phyloP scores from a whole-genome alignment of 306 rosid species.

The Mimosa bimucronata region DNA sequence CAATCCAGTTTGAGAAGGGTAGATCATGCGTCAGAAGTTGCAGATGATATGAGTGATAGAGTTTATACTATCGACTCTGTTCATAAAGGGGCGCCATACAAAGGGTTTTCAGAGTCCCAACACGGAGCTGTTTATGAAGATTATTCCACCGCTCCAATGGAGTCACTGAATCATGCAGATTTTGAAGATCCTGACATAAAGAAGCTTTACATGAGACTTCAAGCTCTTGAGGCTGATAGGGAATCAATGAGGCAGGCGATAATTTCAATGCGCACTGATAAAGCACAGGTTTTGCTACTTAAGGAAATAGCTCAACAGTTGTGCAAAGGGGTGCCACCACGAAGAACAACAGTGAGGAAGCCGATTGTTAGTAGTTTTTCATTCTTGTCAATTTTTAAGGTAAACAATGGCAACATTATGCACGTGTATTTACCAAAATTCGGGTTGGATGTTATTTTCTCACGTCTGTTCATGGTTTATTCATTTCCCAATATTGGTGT shows the following conservation, averaged over 20 bases:
- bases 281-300: slow-evolving; percentile 82
- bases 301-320: slow-evolving; percentile 97
- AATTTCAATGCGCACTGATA: slow-evolving; percentile 89
- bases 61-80: slow-evolving; percentile 88
- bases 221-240: slow-evolving; percentile 96
- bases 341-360: slow-evolving; percentile 56
- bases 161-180: slow-evolving; percentile 47
- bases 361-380: slow-evolving; percentile 52
- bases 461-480: not conserved
- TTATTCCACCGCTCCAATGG: slow-evolving; percentile 56
- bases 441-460: not conserved
- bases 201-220: slow-evolving; percentile 93
- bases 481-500: no score
- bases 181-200: slow-evolving; percentile 69
- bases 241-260: slow-evolving; percentile 98
- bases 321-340: slow-evolving; percentile 73
- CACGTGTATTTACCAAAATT: not conserved
- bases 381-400: slow-evolving; percentile 71
- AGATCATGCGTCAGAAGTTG: slow-evolving; percentile 74
- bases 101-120: slow-evolving; percentile 55
- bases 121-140: slow-evolving; percentile 57
- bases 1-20: slow-evolving; percentile 53
- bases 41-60: slow-evolving; percentile 77
- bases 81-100: slow-evolving; percentile 52
- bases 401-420: slow-evolving; percentile 29